phyloP scores from a whole-genome alignment of 345 rosid genomes.

The Passiflora organensis region DNA sequence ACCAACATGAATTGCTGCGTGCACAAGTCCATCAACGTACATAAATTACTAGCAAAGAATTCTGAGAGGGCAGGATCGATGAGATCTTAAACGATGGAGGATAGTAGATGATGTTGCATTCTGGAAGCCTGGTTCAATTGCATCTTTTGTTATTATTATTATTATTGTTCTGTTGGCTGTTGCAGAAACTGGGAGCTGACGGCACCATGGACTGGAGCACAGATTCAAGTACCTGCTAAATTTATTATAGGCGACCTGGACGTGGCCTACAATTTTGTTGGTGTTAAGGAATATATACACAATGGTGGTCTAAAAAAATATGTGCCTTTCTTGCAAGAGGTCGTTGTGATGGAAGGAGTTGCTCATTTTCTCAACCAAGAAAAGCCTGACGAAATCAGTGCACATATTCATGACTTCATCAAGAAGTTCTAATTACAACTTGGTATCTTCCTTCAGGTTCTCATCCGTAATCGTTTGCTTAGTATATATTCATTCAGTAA shows the following conservation, averaged over 20 bases:
- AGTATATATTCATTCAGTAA: no score
- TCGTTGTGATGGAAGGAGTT: constrained; percentile 8
- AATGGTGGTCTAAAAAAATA: not conserved
- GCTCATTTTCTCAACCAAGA: constrained; percentile 7
- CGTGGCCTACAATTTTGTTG: not conserved
- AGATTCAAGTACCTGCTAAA: constrained; percentile 5
- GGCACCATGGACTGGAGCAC: constrained; percentile 2
- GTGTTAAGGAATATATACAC: constrained; percentile 1
- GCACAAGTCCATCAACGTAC: no score
- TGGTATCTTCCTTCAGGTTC: no score
- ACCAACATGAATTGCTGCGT: no score
- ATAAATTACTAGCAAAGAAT: no score
- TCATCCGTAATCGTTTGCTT: no score
- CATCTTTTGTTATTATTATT: not conserved
- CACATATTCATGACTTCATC: not conserved
- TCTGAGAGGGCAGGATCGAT: no score
- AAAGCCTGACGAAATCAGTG: constrained; percentile 9
- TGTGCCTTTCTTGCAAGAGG: constrained; percentile 3
- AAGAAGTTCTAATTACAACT: constrained; percentile 16
- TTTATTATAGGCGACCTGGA: constrained; percentile 7
- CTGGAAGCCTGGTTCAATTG: not conserved
- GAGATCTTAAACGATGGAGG: no score
- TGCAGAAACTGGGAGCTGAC: constrained; percentile 6
- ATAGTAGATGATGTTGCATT: no score
- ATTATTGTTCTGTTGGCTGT: not conserved